Conservation (phyloP, 2,329 filamentous ascomycete genomes). For the Fusarium penzigii region DNA sequence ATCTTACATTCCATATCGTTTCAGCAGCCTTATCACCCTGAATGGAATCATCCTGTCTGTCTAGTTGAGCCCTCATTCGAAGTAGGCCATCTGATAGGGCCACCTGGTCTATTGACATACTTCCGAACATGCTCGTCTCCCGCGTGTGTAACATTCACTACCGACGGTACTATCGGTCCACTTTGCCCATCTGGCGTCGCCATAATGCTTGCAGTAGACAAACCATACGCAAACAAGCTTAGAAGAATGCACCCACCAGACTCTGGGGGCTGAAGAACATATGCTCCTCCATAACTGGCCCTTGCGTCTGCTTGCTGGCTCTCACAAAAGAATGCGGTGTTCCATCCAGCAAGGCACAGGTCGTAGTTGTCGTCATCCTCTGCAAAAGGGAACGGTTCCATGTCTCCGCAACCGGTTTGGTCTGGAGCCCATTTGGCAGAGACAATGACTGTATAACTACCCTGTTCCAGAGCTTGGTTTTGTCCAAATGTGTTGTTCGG, state of each 20-base stretch:
- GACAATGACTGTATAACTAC: conserved; percentile 4
- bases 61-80: too few species aligned
- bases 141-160: conserved; percentile 6
- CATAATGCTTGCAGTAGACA: conserved; percentile 1
- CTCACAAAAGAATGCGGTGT: conserved; percentile 2
- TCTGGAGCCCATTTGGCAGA: conserved; percentile 13
- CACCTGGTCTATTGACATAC: background rate
- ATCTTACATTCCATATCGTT: too few species aligned
- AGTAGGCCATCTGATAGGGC: conserved; percentile 1
- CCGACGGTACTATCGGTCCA: background rate
- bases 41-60: too few species aligned
- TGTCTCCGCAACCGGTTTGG: conserved; percentile 6
- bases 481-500: conserved; percentile 4
- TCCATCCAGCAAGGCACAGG: background rate
- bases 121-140: conserved; percentile 4
- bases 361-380: background rate
- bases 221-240: conserved; percentile 9
- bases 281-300: conserved; percentile 7
- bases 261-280: conserved; percentile 6
- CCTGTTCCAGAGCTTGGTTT: background rate
- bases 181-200: background rate
- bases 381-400: conserved; percentile 4
- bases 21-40: too few species aligned
- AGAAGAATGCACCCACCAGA: conserved; percentile 10
- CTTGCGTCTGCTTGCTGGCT: background rate